Evolutionary conservation across 2,329 filamentous ascomycete genomes (phyloP).

Genomic region (Sclerotinia sclerotiorum): DNA sequence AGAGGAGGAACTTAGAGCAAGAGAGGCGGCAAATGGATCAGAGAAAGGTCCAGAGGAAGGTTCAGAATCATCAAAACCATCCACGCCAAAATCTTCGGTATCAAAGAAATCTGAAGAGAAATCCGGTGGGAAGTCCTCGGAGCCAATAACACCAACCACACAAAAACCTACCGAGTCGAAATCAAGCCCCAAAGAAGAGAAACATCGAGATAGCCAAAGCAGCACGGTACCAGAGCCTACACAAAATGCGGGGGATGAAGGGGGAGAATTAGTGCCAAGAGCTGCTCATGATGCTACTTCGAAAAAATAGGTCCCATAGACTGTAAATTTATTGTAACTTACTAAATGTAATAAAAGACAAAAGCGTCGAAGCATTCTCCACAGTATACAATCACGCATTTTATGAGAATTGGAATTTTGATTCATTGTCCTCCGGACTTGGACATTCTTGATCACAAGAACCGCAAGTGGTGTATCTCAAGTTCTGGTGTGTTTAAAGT

Average conservation of each 20-base stretch:
- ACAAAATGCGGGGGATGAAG: slow-evolving; percentile 40
- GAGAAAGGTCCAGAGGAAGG: slow-evolving; percentile 18
- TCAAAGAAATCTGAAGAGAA: background rate
- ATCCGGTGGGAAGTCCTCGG: background rate
- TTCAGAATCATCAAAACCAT: slow-evolving; percentile 18
- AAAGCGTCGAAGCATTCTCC: background rate
- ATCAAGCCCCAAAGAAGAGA: background rate
- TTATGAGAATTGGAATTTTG: background rate
- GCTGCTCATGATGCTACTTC: slow-evolving; percentile 47
- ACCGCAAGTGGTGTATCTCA: background rate
- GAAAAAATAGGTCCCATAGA: slow-evolving; percentile 27
- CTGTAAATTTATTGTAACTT: slow-evolving; percentile 26
- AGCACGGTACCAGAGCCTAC: slow-evolving; percentile 27
- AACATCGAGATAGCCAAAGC: background rate
- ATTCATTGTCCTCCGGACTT: background rate
- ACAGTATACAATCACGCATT: background rate
- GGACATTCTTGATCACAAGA: background rate
- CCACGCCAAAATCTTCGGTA: slow-evolving; percentile 13
- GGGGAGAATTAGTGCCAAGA: slow-evolving; percentile 49
- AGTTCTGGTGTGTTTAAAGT: background rate
- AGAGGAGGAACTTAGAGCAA: slow-evolving; percentile 38
- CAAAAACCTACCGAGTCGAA: slow-evolving; percentile 14
- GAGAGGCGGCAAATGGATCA: slow-evolving; percentile 29
- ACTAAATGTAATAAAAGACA: slow-evolving; percentile 33
- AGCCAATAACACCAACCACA: slow-evolving; percentile 14